Base-by-base conservation (phyloP, 352 stramenopile genomes). In the Pelagophyceae sp. region DNA sequence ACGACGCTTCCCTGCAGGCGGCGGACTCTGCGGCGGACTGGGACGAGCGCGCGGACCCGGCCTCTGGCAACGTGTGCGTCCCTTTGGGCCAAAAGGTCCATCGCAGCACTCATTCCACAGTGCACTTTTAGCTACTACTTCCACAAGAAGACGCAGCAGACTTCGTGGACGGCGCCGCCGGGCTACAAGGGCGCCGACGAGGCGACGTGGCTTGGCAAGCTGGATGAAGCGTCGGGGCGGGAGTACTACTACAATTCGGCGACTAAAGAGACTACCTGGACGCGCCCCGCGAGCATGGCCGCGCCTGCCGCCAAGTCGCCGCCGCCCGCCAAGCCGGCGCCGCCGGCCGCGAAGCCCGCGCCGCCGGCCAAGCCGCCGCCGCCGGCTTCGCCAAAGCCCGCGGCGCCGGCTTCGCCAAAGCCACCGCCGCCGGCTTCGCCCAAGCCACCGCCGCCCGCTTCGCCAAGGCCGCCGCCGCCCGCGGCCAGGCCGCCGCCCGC, bases 191-290 rank as follows among this genome's bases (percentile, higher is more conserved):
- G n/a, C 29, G 11, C 75, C 54, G 74, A 79, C 38, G 32, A 75
- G 38, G 27, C 60, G 25, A 76, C 80, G 37, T 81, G 78, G 78
- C 45, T 72, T 1, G 33, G 37, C 25, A 37, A 61, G 37, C 32
- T 81, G 32, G 78, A 81, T 58, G 54, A 58, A 23, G 72, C 37
- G 63, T 72, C 72, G n/a, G 38, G 67, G 25, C 64, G 70, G 51
- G 61, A 61, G 40, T 83, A 82, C 60, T 83, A 82, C 65, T 83
- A 83, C 78, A 83, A 83, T 71, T 58, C 38, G 19, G 45, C 77
- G 38, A 83, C 80, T 2, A 80, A 79, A 31, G 80, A 83, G 35
- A 83, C 80, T 19, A 81, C 65, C 15, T 83, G 78, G 77, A 74
- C 67, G 32, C 19, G 23, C 5, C 77, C 77, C 27, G 51, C 19